Base-by-base conservation (phyloP, 139 green algal genomes). In the Chlorella sp. region DNA sequence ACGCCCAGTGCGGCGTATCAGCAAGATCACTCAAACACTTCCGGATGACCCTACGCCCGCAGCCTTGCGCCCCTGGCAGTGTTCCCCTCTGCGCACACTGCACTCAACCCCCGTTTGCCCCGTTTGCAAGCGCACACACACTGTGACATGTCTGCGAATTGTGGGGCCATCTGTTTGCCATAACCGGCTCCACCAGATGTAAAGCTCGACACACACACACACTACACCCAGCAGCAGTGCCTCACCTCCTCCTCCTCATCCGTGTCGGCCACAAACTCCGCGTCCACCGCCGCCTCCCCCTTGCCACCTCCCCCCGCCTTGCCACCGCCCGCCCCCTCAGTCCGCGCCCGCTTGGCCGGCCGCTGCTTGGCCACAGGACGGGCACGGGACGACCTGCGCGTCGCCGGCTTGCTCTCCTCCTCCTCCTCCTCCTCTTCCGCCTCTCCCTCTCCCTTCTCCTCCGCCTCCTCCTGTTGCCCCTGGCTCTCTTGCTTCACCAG, bases 221-320 rank as follows among this genome's bases (percentile, higher is more conserved):
- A 10, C 17, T 29, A 29, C 59, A 64, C n/a, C 49, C 10, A 59
- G 14, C 10, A 59, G 17, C 10, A 59, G 17, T 10, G 14, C 49
- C 55, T 63, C 55, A 63, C 55, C 80, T 95, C 92, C 65, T 96
- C 91, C 69, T 92, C 85, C 69, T 78, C 74, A 34, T 78, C 74
- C 10, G 80, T 74, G 30, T 72, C 83, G 22, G 71, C 72, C 31
- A 67, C 49, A 61, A 49, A 76, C 5, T 76, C 69, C 34, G 42
- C 33, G 35, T 75, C 67, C 23, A 68, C 71, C 30, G 50, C 76
- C 26, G 73, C 77, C 27, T 35, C 77, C 50, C 78, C 62, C 27
- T 55, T 31, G 31, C 73, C 33, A 2, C 5, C 42, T 31, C 26
- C 26, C 72, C 24, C 68, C 50, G 60, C 31, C 24, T 70, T 50